Evolutionary conservation across 2,329 filamentous ascomycete species (phyloP).

Genomic region (Scedosporium apiospermum): DNA sequence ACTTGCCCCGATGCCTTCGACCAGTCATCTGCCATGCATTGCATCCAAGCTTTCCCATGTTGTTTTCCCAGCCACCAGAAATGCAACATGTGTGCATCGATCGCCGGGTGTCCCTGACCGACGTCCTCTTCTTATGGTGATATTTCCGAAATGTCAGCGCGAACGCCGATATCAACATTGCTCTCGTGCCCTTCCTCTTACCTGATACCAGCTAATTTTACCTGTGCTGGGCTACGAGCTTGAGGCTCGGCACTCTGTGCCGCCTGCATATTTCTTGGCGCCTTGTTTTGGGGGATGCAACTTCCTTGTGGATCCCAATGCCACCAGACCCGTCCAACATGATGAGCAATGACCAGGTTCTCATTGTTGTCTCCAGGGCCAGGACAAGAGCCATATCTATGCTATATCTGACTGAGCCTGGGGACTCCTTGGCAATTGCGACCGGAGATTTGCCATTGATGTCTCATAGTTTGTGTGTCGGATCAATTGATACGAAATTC

Average conservation of each 20-base stretch:
- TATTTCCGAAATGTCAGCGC: background rate
- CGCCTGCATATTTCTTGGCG: constrained; percentile 5
- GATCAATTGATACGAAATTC: too few relatives aligned
- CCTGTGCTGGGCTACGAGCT: background rate
- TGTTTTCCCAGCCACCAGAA: background rate
- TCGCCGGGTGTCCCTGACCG: background rate
- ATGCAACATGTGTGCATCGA: background rate
- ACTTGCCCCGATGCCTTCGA: background rate
- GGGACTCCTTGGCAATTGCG: background rate
- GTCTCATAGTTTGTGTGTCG: too few relatives aligned
- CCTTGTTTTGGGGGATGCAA: constrained; percentile 2
- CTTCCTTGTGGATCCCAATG: background rate
- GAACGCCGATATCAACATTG: background rate
- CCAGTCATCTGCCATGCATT: background rate
- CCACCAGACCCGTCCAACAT: background rate
- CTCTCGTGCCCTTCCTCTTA: background rate
- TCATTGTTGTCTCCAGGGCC: too few relatives aligned
- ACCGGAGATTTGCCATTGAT: background rate
- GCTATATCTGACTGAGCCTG: background rate
- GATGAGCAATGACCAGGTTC: too few relatives aligned
- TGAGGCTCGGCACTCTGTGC: constrained; percentile 6
- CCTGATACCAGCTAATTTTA: too few relatives aligned
- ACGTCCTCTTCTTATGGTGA: background rate
- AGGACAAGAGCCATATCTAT: background rate
- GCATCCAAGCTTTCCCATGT: background rate